Evolutionary conservation across 176 grass and related monocot genomes (phyloP).

Genomic region (Bonia amplexicaulis): DNA sequence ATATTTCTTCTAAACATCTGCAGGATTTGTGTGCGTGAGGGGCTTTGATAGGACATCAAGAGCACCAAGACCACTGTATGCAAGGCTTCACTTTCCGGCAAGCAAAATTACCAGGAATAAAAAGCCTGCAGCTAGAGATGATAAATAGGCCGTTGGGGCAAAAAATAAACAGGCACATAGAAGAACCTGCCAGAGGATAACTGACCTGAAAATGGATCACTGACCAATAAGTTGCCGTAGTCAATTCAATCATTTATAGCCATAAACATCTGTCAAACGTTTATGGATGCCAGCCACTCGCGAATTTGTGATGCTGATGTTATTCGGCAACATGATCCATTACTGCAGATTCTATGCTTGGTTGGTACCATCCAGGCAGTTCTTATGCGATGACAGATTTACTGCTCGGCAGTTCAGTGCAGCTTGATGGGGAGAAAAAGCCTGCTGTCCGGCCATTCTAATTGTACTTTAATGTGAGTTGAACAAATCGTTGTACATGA

Average conservation of each 20-base stretch:
- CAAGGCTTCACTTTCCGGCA: conserved; percentile 57
- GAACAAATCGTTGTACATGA: conserved; percentile 26
- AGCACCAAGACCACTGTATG: conserved; percentile 59
- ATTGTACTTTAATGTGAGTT: not conserved
- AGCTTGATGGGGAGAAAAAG: not conserved
- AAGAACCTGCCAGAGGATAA: conserved; percentile 8
- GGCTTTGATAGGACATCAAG: conserved; percentile 52
- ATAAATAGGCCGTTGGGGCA: not conserved
- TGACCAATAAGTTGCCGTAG: conserved; percentile 30
- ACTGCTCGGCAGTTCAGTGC: not conserved
- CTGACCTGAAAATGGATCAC: conserved; percentile 25
- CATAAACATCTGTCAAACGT: not conserved
- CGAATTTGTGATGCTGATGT: not conserved
- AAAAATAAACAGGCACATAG: conserved; percentile 12
- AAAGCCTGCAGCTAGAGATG: conserved; percentile 18
- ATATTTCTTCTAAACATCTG: not conserved
- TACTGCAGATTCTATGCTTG: conserved; percentile 19
- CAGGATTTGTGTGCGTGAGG: conserved; percentile 66
- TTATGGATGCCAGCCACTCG: not conserved
- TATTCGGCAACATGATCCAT: conserved; percentile 32
- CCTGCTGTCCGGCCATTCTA: not conserved
- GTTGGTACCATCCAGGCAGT: not conserved
- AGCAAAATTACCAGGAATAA: conserved; percentile 40
- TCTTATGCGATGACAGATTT: not conserved
- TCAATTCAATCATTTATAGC: conserved; percentile 6